Conservation (phyloP, 495 filamentous ascomycete genomes). For the Astrothelium macrocarpum region DNA sequence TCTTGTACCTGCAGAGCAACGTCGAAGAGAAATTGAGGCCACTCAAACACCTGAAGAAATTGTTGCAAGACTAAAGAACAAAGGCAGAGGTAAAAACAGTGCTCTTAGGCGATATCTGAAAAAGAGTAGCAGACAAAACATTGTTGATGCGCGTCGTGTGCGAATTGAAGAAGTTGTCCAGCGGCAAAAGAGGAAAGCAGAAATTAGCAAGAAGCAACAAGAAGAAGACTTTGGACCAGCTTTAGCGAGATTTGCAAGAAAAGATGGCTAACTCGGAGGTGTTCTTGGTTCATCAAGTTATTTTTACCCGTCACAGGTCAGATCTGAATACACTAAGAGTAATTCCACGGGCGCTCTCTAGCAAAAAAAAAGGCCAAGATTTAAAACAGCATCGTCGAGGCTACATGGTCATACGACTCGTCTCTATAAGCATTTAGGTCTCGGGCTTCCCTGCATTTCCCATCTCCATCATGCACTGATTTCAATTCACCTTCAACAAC, state of each 20-base stretch:
- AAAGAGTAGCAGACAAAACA: slow-evolving; percentile 81
- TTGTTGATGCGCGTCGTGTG: slow-evolving; percentile 79
- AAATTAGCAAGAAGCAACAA: slow-evolving; percentile 52
- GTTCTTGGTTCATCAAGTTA: neutral
- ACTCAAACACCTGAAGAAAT: slow-evolving; percentile 47
- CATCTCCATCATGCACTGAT: neutral
- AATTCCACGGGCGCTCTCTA: too few species aligned
- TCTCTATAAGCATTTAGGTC: too few species aligned
- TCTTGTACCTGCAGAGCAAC: slow-evolving; percentile 60
- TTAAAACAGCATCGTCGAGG: too few species aligned
- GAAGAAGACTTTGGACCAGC: slow-evolving; percentile 61
- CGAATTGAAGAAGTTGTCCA: slow-evolving; percentile 59
- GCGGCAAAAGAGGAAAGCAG: slow-evolving; percentile 49
- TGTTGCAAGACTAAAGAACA: slow-evolving; percentile 58
- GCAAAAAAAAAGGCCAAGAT: too few species aligned
- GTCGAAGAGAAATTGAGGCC: slow-evolving; percentile 46
- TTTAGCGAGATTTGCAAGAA: slow-evolving; percentile 56
- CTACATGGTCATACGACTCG: too few species aligned
- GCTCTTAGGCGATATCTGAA: slow-evolving; percentile 74
- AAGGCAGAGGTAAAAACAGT: slow-evolving; percentile 85
- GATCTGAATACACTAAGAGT: neutral
- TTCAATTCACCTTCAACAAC: too few species aligned
- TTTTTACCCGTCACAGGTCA: neutral
- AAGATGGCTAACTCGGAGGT: slow-evolving; percentile 31
- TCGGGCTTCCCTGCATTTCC: too few species aligned